Conservation (phyloP, 176 grass and related monocot species). For the Oryza coarctata region DNA sequence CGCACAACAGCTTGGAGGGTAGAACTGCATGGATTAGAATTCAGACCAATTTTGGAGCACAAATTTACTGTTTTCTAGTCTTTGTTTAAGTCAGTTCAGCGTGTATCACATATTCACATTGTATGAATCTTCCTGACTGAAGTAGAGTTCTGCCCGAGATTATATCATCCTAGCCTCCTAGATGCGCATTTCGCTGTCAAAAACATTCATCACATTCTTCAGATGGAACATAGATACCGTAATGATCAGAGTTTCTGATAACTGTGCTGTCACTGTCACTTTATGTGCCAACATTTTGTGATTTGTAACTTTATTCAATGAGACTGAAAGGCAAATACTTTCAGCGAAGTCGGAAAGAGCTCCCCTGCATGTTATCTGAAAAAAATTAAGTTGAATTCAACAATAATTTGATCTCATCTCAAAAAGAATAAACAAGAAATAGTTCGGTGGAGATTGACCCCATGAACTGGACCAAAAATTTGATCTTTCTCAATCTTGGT, state of each 20-base stretch:
- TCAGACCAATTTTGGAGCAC: slow-evolving; percentile 9
- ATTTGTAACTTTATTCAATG: not conserved
- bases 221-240: not conserved
- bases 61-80: not conserved
- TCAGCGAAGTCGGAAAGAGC: not conserved
- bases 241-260: not conserved
- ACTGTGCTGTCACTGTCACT: not conserved
- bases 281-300: not conserved
- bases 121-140: slow-evolving; percentile 8
- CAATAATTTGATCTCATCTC: not conserved
- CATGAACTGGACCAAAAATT: too few species aligned
- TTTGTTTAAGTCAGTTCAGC: not conserved
- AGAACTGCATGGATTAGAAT: not conserved
- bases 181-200: not conserved
- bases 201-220: not conserved
- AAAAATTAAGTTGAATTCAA: not conserved
- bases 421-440: not conserved
- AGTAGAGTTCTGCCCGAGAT: slow-evolving; percentile 17
- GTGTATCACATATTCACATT: not conserved
- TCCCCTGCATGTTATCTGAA: not conserved
- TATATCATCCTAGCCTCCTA: not conserved
- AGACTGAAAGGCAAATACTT: not conserved
- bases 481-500: too few species aligned
- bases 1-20: not conserved
- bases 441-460: too few species aligned